phyloP scores from a whole-genome alignment of 352 stramenopile species.

The Hyaloperonospora arabidopsidis region DNA sequence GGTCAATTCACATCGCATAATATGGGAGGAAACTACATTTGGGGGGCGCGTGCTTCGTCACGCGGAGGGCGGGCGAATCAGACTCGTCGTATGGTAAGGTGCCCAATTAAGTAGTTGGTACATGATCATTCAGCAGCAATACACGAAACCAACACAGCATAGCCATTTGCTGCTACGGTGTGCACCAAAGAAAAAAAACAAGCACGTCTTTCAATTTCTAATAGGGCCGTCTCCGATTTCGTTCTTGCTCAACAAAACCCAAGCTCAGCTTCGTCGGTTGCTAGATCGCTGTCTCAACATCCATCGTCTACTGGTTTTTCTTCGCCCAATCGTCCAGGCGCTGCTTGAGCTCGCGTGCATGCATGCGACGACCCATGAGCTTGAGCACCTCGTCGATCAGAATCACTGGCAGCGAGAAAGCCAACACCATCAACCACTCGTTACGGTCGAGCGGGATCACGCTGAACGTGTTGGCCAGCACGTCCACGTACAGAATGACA shows the following conservation, averaged over 20 bases:
- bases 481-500: slow-evolving; percentile 90
- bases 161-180: no score
- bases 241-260: slow-evolving; percentile 1
- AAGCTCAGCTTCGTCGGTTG: no score
- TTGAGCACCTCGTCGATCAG: slow-evolving; percentile 93
- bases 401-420: slow-evolving; percentile 90
- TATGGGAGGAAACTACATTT: no score
- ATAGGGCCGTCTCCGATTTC: slow-evolving; percentile 1
- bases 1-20: no score
- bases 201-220: background rate
- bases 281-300: background rate
- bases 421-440: slow-evolving; percentile 89
- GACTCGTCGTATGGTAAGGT: no score
- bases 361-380: slow-evolving; percentile 82
- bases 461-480: slow-evolving; percentile 89
- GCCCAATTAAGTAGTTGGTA: no score
- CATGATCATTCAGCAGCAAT: no score
- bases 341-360: slow-evolving; percentile 56
- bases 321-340: slow-evolving; percentile 53
- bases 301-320: slow-evolving; percentile 34
- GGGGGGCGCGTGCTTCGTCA: no score
- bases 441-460: slow-evolving; percentile 87
- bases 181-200: no score
- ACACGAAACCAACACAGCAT: no score
- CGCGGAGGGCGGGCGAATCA: no score